Evolutionary conservation across 768 basidiomycete genomes (phyloP), one percentile per base, ranked within the genome.

Genomic region (Agrocybe pediades): DNA sequence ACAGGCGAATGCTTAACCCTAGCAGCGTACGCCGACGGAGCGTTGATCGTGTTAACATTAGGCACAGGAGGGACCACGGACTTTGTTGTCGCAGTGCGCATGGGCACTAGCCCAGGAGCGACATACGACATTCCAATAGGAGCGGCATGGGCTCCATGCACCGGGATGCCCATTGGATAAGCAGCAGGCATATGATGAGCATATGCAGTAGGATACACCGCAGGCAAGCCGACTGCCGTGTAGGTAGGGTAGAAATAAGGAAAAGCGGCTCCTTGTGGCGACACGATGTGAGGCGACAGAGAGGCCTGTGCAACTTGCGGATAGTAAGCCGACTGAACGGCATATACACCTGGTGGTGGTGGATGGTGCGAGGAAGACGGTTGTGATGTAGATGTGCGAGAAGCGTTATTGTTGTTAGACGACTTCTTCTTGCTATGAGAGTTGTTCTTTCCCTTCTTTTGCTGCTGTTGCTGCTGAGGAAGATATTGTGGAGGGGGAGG

Each of bases 191-290:
- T 45, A 19, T 64, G 63, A 19, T 64, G 63, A 50, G 63, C 49
- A 52, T 60, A 63, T 11, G 57, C 39, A 16, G 55, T 39, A 30
- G 57, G 39, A 25, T 57, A 63, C 1, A 58, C 52, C 25, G 56
- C 47, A 9, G 63, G 55, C 59, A 66, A 57, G 6, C 57, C 45
- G 26, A 62, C 52, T 21, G 57, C 52, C 51, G 60, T 62, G 54
- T 68, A 66, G 2, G 62, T 48, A 24, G 66, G 61, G 51, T 63
- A 66, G 56, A 65, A 66, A 44, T 65, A 66, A 5, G 66, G 64
- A 45, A 60, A 53, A 9, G 58, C 15, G 11, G 56, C 39, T 39
- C 58, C 19, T 23, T 50, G 57, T 8, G 60, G 47, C 8, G 56
- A 41, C 2, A 55, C 25, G 46, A 62, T 45, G 41, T 51, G 58